These are phyloP conservation scores for Moringa oleifera DNA, from an alignment of 345 rosid genomes.

Conservation along the genomic window DNA sequence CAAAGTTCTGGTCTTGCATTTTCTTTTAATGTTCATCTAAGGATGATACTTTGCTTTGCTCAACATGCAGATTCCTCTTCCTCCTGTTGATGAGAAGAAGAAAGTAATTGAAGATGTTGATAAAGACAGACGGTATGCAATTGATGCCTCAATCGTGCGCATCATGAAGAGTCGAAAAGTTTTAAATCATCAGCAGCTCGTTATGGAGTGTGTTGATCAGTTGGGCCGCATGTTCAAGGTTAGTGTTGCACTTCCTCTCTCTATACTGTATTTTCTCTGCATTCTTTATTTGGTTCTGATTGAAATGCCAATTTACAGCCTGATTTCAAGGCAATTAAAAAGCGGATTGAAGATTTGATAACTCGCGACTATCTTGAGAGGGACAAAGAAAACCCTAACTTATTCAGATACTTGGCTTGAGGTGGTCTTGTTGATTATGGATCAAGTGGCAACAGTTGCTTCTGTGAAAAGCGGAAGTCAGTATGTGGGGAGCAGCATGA, in stretches of 20 bases:
- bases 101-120: slow-evolving; percentile 69
- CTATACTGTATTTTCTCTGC: neutral
- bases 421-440: slow-evolving; percentile 3
- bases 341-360: slow-evolving; percentile 71
- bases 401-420: slow-evolving; percentile 58
- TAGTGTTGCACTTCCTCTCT: slow-evolving; percentile 2
- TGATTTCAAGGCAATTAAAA: slow-evolving; percentile 69
- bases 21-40: neutral
- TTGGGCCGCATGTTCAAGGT: slow-evolving; percentile 71
- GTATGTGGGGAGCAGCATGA: slow-evolving; percentile 13
- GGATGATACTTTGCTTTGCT: slow-evolving; percentile 3
- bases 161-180: slow-evolving; percentile 72
- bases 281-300: neutral
- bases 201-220: slow-evolving; percentile 60
- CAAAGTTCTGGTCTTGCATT: too few species aligned
- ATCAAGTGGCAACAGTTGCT: slow-evolving; percentile 13
- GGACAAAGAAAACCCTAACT: slow-evolving; percentile 49
- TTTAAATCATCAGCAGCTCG: slow-evolving; percentile 52
- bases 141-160: slow-evolving; percentile 72
- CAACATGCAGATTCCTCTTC: slow-evolving; percentile 52
- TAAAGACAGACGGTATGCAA: slow-evolving; percentile 64
- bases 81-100: slow-evolving; percentile 63
- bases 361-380: slow-evolving; percentile 63
- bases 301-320: slow-evolving; percentile 44
- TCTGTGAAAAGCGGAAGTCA: slow-evolving; percentile 9